Percentiles rank a stretch among this genome's conserved stretches.
Conservation (phyloP, 768 basidiomycete genomes). For the Trametes cinnabarina region DNA sequence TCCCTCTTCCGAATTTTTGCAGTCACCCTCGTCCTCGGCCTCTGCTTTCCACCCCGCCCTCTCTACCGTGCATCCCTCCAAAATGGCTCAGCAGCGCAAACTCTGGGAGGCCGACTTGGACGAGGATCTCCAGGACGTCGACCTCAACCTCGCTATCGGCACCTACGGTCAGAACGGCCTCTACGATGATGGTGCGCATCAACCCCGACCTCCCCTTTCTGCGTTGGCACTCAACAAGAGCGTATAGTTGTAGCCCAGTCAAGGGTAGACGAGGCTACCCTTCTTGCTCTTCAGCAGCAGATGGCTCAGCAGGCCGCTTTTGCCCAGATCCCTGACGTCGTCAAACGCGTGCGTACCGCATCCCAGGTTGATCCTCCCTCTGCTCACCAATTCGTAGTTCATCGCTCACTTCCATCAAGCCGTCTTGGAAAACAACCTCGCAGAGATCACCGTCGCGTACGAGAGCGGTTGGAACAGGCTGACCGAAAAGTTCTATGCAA, state of each 20-base stretch:
- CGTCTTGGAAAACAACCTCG: conserved; percentile 85
- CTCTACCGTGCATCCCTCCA: background rate
- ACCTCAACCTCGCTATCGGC: conserved; percentile 65
- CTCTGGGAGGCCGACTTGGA: conserved; percentile 84
- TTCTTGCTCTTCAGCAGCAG: conserved; percentile 76
- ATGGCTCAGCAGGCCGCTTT: conserved; percentile 83
- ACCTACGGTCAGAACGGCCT: conserved; percentile 66
- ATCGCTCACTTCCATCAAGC: conserved; percentile 95
- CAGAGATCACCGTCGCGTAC: conserved; percentile 89
- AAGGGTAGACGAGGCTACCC: conserved; percentile 67
- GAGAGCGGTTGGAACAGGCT: conserved; percentile 97
- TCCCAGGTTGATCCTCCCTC: too few relatives aligned
- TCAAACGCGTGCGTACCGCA: conserved; percentile 71
- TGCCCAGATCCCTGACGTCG: conserved; percentile 81
- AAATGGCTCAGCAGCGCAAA: conserved; percentile 43
- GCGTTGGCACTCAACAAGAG: background rate
- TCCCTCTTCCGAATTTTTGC: too few relatives aligned
- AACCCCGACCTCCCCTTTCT: background rate
- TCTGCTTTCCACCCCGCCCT: background rate
- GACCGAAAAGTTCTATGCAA: conserved; percentile 93
- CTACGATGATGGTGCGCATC: conserved; percentile 60
- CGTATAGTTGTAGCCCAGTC: conserved; percentile 42
- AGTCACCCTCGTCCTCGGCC: background rate
- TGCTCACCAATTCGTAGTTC: conserved; percentile 52
- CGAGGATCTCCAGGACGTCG: conserved; percentile 69